A percentile compares a stretch with the other conserved stretches of the same genome.
Evolutionary conservation across 2,329 filamentous ascomycete genomes (phyloP).

Genomic region (Scleromitrula shiraiana): DNA sequence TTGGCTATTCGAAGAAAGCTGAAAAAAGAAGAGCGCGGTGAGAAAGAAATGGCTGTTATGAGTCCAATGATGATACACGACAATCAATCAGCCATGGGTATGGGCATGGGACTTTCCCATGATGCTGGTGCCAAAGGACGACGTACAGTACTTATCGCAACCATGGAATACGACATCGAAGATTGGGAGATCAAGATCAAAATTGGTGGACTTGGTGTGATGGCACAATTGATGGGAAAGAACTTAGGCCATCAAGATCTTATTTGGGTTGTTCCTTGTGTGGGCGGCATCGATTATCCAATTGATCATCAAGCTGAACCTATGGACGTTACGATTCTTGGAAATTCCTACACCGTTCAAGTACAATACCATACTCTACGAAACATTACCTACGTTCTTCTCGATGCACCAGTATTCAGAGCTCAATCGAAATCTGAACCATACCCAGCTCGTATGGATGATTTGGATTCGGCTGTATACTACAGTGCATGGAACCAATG

Average conservation of each 20-base stretch:
- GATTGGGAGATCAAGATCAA: conserved; percentile 66
- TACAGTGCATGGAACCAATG: conserved; percentile 66
- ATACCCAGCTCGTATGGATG: conserved; percentile 62
- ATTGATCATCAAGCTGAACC: conserved; percentile 49
- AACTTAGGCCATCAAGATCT: conserved; percentile 56
- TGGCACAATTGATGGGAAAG: conserved; percentile 58
- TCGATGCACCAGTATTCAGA: conserved; percentile 52
- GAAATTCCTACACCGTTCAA: conserved; percentile 50
- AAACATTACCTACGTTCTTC: conserved; percentile 61
- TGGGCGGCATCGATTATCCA: conserved; percentile 57
- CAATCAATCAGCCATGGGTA: conserved; percentile 5
- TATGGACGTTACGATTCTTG: conserved; percentile 55
- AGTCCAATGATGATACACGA: conserved; percentile 4
- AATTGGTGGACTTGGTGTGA: conserved; percentile 62
- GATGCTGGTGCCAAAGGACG: conserved; percentile 1
- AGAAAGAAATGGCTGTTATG: conserved; percentile 15
- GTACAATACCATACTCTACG: conserved; percentile 55
- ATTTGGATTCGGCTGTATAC: conserved; percentile 59
- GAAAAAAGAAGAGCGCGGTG: conserved; percentile 20
- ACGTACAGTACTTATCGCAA: conserved; percentile 57
- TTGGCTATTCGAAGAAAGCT: conserved; percentile 31
- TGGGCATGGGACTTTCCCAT: conserved; percentile 4
- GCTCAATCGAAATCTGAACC: conserved; percentile 54
- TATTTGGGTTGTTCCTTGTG: conserved; percentile 56
- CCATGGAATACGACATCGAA: conserved; percentile 65